Percentiles rank a stretch among this genome's conserved stretches.
Evolutionary conservation across 257 asterid genomes (phyloP).

Genomic region (Salvia rosmarinus): DNA sequence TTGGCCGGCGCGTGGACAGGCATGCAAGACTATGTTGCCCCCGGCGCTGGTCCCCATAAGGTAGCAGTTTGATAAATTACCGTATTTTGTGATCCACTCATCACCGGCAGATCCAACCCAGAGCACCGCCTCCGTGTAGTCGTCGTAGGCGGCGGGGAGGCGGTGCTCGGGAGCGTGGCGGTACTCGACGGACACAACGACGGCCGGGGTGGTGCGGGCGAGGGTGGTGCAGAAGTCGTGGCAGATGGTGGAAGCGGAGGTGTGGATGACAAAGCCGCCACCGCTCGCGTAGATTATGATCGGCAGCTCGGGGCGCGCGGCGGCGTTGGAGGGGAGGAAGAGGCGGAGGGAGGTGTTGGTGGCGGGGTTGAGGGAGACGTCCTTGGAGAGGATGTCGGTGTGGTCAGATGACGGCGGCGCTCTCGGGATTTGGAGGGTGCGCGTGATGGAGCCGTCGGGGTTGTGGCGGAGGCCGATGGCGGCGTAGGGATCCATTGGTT

Average conservation of each 20-base stretch:
- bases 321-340: constrained; percentile 25
- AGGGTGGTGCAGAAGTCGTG: constrained; percentile 35
- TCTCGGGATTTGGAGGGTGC: not conserved
- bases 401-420: not conserved
- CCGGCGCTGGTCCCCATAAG: constrained; percentile 67
- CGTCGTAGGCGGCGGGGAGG: constrained; percentile 35
- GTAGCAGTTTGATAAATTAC: constrained; percentile 49
- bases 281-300: constrained; percentile 52
- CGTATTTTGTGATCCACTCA: constrained; percentile 50
- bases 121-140: constrained; percentile 43
- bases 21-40: constrained; percentile 49
- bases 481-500: not conserved
- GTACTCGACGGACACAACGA: constrained; percentile 50
- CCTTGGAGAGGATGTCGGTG: constrained; percentile 11
- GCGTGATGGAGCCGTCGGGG: constrained; percentile 26
- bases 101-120: constrained; percentile 42
- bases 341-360: constrained; percentile 21
- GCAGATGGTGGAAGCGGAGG: constrained; percentile 13
- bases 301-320: no score
- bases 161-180: constrained; percentile 70
- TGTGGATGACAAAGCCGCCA: constrained; percentile 52
- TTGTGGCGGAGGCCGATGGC: not conserved
- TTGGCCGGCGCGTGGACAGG: constrained; percentile 41
- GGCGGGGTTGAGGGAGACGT: constrained; percentile 10
- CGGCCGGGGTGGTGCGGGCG: constrained; percentile 37